Percentiles rank a stretch among this genome's conserved stretches.
Evolutionary conservation across 345 rosid species (phyloP).

Genomic region (Eucalyptus microcorys): DNA sequence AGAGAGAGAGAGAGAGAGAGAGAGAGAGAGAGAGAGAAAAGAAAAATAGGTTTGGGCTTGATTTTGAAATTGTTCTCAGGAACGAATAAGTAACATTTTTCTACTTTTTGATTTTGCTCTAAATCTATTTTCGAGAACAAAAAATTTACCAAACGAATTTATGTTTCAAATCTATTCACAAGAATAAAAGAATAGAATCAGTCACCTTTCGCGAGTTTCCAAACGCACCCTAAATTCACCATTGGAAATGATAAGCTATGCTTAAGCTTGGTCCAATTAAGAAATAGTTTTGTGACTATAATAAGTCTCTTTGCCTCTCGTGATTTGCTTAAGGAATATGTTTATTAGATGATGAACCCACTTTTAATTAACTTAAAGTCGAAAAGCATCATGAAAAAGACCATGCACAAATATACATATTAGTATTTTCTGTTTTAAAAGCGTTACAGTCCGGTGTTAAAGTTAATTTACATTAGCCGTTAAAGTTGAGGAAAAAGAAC

Average conservation of each 20-base stretch:
- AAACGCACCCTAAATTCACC: neutral
- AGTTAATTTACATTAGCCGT: neutral
- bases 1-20: too few species aligned
- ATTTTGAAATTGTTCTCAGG: too few species aligned
- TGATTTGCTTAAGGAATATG: neutral
- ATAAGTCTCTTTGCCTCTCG: neutral
- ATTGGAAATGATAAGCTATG: neutral
- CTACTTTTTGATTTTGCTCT: too few species aligned
- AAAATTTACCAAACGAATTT: too few species aligned
- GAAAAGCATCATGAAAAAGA: neutral
- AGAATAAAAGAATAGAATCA: too few species aligned
- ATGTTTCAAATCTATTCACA: too few species aligned
- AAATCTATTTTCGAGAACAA: rapidly evolving
- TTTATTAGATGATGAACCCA: neutral
- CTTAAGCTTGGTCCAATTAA: neutral
- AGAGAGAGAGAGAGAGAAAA: too few species aligned
- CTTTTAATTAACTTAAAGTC: neutral
- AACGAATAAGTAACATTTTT: too few species aligned
- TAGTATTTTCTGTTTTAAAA: neutral
- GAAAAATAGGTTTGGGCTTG: too few species aligned
- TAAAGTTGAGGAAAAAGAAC: neutral
- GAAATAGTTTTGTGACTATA: neutral
- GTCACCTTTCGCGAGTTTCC: too few species aligned
- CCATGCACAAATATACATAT: neutral
- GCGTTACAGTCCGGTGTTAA: neutral